These are phyloP conservation scores for Entomortierella parvispora DNA, from an alignment of 192 early-diverging fungal genomes.

Conservation along the genomic window DNA sequence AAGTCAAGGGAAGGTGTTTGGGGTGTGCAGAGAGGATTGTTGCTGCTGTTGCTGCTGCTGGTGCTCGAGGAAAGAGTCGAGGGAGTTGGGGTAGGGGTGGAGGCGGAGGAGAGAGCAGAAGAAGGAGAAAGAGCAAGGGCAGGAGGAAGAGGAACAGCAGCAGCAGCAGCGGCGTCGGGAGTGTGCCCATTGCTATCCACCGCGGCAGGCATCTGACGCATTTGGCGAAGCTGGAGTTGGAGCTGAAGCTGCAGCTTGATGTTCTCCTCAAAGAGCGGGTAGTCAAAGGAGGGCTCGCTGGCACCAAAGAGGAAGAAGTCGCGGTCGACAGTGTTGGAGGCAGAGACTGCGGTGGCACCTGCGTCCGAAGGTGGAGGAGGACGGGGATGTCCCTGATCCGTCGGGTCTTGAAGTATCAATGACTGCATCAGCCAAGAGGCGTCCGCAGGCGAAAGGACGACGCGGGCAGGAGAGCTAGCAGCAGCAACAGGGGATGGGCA, in stretches of 20 bases:
- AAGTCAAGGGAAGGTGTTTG: constrained; percentile 22
- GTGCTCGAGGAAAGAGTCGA: neutral
- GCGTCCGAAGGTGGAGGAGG: constrained; percentile 11
- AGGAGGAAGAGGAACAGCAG: neutral
- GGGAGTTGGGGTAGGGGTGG: neutral
- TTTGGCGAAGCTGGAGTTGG: constrained; percentile 13
- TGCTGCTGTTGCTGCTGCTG: neutral
- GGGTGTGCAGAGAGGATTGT: constrained; percentile 17
- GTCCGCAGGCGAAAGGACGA: neutral
- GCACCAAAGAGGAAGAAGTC: constrained; percentile 37
- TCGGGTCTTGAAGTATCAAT: too few relatives aligned
- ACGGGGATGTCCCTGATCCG: too few relatives aligned
- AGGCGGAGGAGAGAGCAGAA: neutral
- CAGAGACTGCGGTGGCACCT: too few relatives aligned
- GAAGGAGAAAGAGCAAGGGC: neutral
- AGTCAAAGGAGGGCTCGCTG: constrained; percentile 27
- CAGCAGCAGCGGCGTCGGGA: neutral
- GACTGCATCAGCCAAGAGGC: neutral
- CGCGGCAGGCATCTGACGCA: neutral
- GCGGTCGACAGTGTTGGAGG: constrained; percentile 14
- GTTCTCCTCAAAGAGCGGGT: constrained; percentile 27
- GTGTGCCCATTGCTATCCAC: too few relatives aligned
- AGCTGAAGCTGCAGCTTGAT: constrained; percentile 8
- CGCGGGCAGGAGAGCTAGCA: neutral
- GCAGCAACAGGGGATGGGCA: neutral